Evolutionary conservation across 768 basidiomycete species (phyloP).

Genomic region (Tylopilus sp.): DNA sequence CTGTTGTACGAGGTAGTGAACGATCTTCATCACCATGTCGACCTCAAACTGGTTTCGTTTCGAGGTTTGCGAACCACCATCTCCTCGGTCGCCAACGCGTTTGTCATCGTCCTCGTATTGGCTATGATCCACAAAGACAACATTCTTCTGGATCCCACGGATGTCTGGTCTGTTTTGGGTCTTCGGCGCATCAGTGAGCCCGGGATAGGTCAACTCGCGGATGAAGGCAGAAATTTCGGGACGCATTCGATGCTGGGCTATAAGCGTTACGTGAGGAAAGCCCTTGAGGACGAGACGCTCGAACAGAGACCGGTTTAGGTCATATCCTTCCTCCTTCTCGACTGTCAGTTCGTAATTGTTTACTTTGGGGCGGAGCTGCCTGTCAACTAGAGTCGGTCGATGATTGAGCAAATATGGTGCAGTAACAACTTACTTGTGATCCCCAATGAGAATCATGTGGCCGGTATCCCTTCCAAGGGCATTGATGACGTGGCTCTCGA

Average conservation of each 20-base stretch:
- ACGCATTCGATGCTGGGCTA: constrained; percentile 67
- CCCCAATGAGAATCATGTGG: constrained; percentile 66
- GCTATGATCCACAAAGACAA: constrained; percentile 61
- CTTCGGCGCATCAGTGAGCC: constrained; percentile 50
- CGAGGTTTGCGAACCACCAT: constrained; percentile 47
- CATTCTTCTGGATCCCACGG: constrained; percentile 51
- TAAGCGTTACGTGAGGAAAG: constrained; percentile 58
- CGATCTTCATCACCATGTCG: constrained; percentile 61
- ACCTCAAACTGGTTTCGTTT: constrained; percentile 63
- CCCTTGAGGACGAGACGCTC: constrained; percentile 61
- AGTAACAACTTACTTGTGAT: constrained; percentile 58
- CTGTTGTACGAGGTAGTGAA: constrained; percentile 63
- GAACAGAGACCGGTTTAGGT: constrained; percentile 65
- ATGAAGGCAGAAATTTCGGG: constrained; percentile 67
- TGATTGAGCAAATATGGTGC: neutral
- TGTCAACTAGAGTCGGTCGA: constrained; percentile 19
- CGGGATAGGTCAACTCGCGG: constrained; percentile 61
- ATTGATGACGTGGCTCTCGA: constrained; percentile 64
- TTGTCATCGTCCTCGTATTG: constrained; percentile 49
- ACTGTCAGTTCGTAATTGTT: constrained; percentile 62
- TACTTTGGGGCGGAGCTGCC: constrained; percentile 72
- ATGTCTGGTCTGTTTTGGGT: constrained; percentile 51
- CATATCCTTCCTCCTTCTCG: constrained; percentile 64
- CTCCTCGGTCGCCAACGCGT: constrained; percentile 42
- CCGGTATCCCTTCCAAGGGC: constrained; percentile 44